Evolutionary conservation across 148 eudicot genomes (phyloP), one percentile per base, ranked within the genome.

Genomic region (Hydrangea macrophylla): DNA sequence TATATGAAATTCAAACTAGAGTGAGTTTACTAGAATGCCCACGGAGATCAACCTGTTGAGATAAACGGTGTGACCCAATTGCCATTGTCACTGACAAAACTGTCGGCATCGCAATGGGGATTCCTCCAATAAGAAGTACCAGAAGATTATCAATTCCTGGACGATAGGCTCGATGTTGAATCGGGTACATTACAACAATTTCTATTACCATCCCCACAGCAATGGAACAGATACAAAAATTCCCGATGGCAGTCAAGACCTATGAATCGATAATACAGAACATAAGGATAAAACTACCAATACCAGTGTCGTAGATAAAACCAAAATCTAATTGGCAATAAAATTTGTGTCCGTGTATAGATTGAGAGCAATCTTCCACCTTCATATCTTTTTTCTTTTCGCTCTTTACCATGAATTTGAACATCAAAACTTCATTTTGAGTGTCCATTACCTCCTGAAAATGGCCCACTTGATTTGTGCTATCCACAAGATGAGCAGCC

Each of bases 401-500:
- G 9, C 30, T 4, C 9, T 33, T 24, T 37, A 54, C 32, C 6
- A 35, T 33, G 6, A 55, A 33, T 28, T 7, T 33, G 7, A 65
- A 28, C 22, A 17, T 6, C 15, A 20, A 15, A 35, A 24, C 8
- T 7, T 24, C 36, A 24, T 24, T n/a, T 65, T 15, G 23, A 71
- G 53, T 28, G 18, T 6, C 18, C 69, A 36, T n/a, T 70, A 78
- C 85, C 80, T 79, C 67, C 73, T 82, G 82, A 35, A 82, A 82
- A 51, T 83, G 87, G 5, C 87, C 87, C 59, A 83, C 84, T 72
- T 80, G 82, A 57, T 83, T 75, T 13, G 87, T 80, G 37, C 71
- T 55, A 60, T 83, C 87, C 22, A 83, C 87, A 28, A 83, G 82
- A 62, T 83, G 87, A 78, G 84, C 87, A 69, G 87, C 87, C 75